Conservation (phyloP, 2,329 filamentous ascomycete species). For the Furcasterigmium furcatum region DNA sequence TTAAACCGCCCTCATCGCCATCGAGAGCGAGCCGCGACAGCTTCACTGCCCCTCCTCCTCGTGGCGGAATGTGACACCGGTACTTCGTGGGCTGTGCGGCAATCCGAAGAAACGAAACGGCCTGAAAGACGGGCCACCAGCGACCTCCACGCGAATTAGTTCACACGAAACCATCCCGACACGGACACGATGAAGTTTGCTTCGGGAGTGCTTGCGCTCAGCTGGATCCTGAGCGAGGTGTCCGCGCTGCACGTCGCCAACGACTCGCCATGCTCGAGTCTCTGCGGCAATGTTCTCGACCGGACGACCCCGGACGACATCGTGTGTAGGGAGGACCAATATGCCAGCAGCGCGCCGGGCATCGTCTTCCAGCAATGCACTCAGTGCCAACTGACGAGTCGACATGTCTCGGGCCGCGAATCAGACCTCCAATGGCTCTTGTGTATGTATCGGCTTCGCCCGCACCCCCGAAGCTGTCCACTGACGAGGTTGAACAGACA, state of each 20-base stretch:
- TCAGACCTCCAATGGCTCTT: constrained; percentile 53
- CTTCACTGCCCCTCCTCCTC: not conserved
- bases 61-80: not conserved
- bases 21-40: too few relatives aligned
- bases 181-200: not conserved
- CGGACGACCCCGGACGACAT: constrained; percentile 43
- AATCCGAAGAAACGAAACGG: not conserved
- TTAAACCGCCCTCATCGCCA: too few relatives aligned
- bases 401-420: constrained; percentile 35
- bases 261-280: constrained; percentile 44
- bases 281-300: constrained; percentile 52
- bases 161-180: not conserved
- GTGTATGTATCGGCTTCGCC: constrained; percentile 41
- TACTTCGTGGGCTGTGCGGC: not conserved
- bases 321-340: constrained; percentile 40
- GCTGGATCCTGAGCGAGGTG: constrained; percentile 15
- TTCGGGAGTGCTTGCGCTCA: constrained; percentile 3
- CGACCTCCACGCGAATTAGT: not conserved
- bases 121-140: not conserved
- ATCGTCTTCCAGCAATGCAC: constrained; percentile 50
- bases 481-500: constrained; percentile 36
- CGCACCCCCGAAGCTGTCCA: too few relatives aligned
- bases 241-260: constrained; percentile 37
- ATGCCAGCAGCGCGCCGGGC: constrained; percentile 32
- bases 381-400: constrained; percentile 48